Base-by-base conservation (phyloP, 371 early-diverging fungal species). In the Mucor velutinosus region DNA sequence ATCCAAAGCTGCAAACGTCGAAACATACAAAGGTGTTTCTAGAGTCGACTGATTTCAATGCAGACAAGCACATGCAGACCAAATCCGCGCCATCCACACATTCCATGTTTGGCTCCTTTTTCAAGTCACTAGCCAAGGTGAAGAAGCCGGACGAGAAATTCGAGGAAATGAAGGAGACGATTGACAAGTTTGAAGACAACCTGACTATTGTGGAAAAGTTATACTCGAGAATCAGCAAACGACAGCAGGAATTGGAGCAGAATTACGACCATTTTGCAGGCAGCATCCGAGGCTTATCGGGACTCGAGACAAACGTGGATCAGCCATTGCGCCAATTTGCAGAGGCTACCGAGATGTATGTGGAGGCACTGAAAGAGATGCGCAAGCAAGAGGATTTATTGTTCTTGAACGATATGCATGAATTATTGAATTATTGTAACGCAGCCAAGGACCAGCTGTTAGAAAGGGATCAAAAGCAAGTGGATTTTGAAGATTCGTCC, bases 381-480 rank as follows among this genome's bases (percentile, higher is more conserved):
- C 94, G 92, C 66, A 66, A 60, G 17, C 71, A 81, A 47, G 95
- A 96, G 47, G 95, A 96, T 60, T 71, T 87, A 7, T 79, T 90
- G 55, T 95, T 92, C 64, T 71, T 94, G 58, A 86, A 87, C 41
- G 88, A 93, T 62, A 65, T 97, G n/a, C 93, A 92, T 66, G 97
- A 96, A 68, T 91, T 94, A 72, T 77, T 95, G 8, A 86, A 88
- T 8, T 96, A 97, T 76, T 96, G 97, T 71, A 86, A 90, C 66
- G 85, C 90, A 25, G 93, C 93, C 57, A 93, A 94, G 84, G 89
- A 88, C 33, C 84, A 90, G 58, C 77, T 97, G 37, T 86, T 85
- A 65, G 80, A 88, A 66, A 85, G 97, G 41, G 97, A 97, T 79
- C 94, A 95, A 70, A 97, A 96, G 76, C 97, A 97, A 76, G 86